A percentile compares a stretch with the other conserved stretches of the same genome.
These are phyloP conservation scores for Theobroma grandiflorum DNA, from an alignment of 441 rosid genomes.

Conservation along the genomic window DNA sequence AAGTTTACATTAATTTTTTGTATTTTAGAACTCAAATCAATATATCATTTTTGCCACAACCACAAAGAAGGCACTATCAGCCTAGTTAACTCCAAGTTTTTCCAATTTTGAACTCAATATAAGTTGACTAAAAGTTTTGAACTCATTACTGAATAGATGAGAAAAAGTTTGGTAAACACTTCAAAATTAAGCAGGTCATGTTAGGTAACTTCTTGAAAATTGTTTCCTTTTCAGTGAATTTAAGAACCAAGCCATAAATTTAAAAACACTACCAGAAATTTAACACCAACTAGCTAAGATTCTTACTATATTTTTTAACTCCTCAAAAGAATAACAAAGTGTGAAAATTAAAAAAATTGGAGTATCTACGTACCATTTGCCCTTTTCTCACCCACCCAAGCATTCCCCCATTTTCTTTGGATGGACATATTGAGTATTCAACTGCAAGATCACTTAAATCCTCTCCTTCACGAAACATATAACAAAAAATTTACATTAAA, in stretches of 20 bases:
- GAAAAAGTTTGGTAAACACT: background rate
- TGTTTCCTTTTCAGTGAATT: background rate
- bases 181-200: background rate
- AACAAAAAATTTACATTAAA: background rate
- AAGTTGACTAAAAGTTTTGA: background rate
- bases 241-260: background rate
- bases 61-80: background rate
- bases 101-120: background rate
- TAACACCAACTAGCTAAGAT: slow-evolving; percentile 1
- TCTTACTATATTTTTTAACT: slow-evolving; percentile 5
- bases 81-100: background rate
- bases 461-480: slow-evolving; percentile 62
- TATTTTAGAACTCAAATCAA: background rate
- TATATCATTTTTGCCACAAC: background rate
- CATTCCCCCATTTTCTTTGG: slow-evolving; percentile 82
- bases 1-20: background rate
- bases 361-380: slow-evolving; percentile 66
- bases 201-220: background rate
- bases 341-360: background rate
- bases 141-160: background rate
- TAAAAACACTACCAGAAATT: background rate
- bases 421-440: slow-evolving; percentile 83
- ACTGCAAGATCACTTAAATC: slow-evolving; percentile 88
- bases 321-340: background rate
- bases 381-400: slow-evolving; percentile 93